phyloP scores from a whole-genome alignment of 208 protist species.

The Herpetomonas samuelpessoai region DNA sequence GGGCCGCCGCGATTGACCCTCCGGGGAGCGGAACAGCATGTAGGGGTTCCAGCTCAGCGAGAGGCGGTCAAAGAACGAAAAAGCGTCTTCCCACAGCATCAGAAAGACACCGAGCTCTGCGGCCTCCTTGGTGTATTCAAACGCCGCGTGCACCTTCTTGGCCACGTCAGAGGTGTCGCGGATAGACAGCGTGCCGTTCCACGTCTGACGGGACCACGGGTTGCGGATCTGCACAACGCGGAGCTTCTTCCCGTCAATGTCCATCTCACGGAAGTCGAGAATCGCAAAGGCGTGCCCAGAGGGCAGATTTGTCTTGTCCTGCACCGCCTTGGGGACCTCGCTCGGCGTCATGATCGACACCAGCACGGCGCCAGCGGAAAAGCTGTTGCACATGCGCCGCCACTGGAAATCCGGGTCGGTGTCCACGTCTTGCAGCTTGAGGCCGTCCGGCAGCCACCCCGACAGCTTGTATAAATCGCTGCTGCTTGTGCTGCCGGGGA shows the following conservation, averaged over 20 bases:
- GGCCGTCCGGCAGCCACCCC: slow-evolving; percentile 83
- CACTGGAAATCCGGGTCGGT: slow-evolving; percentile 79
- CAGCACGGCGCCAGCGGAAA: slow-evolving; percentile 59
- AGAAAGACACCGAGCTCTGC: slow-evolving; percentile 80
- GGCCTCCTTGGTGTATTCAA: slow-evolving; percentile 38
- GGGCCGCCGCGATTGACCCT: slow-evolving; percentile 50
- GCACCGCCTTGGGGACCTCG: neutral
- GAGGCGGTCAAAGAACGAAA: slow-evolving; percentile 56
- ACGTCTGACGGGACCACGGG: slow-evolving; percentile 51
- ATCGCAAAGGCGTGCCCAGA: slow-evolving; percentile 59
- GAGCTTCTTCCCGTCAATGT: slow-evolving; percentile 11
- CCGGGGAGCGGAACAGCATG: slow-evolving; percentile 61
- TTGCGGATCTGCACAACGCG: slow-evolving; percentile 61
- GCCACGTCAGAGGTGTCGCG: slow-evolving; percentile 42
- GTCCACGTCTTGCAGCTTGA: slow-evolving; percentile 23
- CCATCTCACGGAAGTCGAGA: slow-evolving; percentile 35
- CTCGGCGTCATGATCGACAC: slow-evolving; percentile 57
- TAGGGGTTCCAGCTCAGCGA: slow-evolving; percentile 90
- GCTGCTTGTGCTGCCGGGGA: slow-evolving; percentile 77
- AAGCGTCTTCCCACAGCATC: slow-evolving; percentile 74
- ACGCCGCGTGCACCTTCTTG: slow-evolving; percentile 31
- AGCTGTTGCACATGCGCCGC: slow-evolving; percentile 52
- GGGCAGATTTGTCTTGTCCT: slow-evolving; percentile 22
- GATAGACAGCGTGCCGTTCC: slow-evolving; percentile 49
- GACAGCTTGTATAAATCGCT: slow-evolving; percentile 88